Percentiles rank a stretch among this genome's conserved stretches.
Conservation (phyloP, 768 basidiomycete species). For the Lactarius sp. region DNA sequence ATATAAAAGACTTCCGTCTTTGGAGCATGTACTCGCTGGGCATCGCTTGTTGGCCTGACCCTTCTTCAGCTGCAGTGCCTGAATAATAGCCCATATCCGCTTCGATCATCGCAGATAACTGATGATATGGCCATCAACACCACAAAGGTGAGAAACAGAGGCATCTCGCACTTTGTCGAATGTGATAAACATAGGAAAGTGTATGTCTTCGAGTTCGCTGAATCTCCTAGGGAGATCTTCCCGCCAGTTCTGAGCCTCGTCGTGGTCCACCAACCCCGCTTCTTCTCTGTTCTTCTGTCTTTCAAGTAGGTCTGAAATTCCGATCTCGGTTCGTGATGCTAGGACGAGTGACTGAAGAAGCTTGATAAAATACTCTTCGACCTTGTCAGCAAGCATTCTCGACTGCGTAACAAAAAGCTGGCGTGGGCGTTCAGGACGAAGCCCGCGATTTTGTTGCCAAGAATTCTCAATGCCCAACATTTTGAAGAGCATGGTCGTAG, state of each 20-base stretch:
- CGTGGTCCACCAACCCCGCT: slow-evolving; percentile 36
- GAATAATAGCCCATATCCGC: slow-evolving; percentile 35
- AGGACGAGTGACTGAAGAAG: slow-evolving; percentile 43
- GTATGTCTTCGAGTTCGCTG: slow-evolving; percentile 51
- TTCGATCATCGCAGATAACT: slow-evolving; percentile 50
- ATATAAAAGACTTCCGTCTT: slow-evolving; percentile 30
- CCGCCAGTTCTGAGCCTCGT: slow-evolving; percentile 43
- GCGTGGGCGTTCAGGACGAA: slow-evolving; percentile 40
- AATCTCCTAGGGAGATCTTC: slow-evolving; percentile 47
- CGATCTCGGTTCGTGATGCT: slow-evolving; percentile 35
- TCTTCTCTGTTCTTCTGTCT: slow-evolving; percentile 23
- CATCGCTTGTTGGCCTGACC: background rate
- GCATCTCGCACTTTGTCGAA: slow-evolving; percentile 48
- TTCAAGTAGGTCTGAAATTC: slow-evolving; percentile 35
- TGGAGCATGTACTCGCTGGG: slow-evolving; percentile 21
- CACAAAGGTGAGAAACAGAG: background rate
- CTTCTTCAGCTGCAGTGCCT: background rate
- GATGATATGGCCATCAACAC: background rate
- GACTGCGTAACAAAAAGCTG: slow-evolving; percentile 79
- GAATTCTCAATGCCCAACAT: slow-evolving; percentile 63
- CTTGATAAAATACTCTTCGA: slow-evolving; percentile 59
- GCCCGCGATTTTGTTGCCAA: slow-evolving; percentile 38
- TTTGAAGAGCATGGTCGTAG: slow-evolving; percentile 73
- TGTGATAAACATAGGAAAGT: slow-evolving; percentile 70
- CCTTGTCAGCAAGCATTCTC: slow-evolving; percentile 58